Base-by-base conservation (phyloP, 345 rosid species). In the Eucalyptus sp. region DNA sequence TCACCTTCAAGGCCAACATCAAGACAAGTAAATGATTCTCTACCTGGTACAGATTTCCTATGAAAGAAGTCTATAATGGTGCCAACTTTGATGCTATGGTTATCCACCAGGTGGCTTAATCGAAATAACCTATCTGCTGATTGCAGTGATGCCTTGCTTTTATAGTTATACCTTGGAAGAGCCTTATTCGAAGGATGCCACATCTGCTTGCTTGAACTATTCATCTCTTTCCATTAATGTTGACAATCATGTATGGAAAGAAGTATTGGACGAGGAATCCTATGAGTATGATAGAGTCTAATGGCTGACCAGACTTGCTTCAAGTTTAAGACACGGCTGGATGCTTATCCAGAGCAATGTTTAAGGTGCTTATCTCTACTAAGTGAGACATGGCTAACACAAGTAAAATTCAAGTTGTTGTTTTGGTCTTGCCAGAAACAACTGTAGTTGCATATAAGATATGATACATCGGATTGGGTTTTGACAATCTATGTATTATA, bases 251-350 rank as follows among this genome's bases (percentile, higher is more conserved):
- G 94, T 88, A 89, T 90, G 88, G 79, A 96, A 93, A 90, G 97
- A 95, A 94, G 86, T 29, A 7, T 95, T 98, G 99, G 96, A 90
- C 48, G 93, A 90, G 37, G 98, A 97, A 92, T 87, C 58, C 46
- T 97, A 96, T 93, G 99, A 97, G 87, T 94, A 96, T 86, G 99
- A 95, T 92, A 94, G 89, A 93, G 98, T 49, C 86, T 95, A 90
- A 91, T 93, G 88, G 97, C 95, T 64, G 99, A 97, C 91, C 93
- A 96, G 90, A 94, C 94, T 76, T 97, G 94, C 91, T 97, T 97
- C 88, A 97, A 96, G 95, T 96, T 96, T 93, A 92, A 96, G 86
- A 97, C 95, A 92, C 91, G 91, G 88, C 87, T 96, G 93, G 99
- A 97, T 93, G 93, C 93, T 48, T 89, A 94, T 58, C 98, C 97